Conservation (phyloP, 148 eudicot genomes). For the Selenicereus undatus region DNA sequence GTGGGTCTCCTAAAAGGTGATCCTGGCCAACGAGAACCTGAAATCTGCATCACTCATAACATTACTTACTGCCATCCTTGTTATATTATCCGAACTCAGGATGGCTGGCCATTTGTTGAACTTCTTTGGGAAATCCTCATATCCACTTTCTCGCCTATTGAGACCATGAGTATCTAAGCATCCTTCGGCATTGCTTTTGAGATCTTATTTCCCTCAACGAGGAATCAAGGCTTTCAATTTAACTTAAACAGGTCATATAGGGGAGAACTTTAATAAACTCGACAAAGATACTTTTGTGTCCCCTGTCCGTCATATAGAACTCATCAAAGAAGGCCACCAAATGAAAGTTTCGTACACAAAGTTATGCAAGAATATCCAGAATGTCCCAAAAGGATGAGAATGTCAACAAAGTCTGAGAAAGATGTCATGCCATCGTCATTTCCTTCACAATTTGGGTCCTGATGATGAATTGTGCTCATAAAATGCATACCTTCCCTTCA, state of each 20-base stretch:
- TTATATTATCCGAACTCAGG: neutral
- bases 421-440: neutral
- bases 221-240: neutral
- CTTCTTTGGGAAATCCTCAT: neutral
- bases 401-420: neutral
- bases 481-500: constrained; percentile 79
- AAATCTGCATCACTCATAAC: neutral
- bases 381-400: neutral
- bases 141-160: no score
- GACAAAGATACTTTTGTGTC: neutral
- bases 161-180: neutral
- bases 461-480: neutral
- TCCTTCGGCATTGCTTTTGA: neutral
- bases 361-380: neutral
- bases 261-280: neutral
- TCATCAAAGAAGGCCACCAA: neutral
- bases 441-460: neutral
- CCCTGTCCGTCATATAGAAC: neutral
- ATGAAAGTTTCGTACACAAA: neutral
- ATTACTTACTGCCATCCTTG: neutral
- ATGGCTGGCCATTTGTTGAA: neutral
- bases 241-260: neutral
- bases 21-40: neutral
- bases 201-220: neutral
- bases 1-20: neutral